These are phyloP conservation scores for Bipolaris bicolor DNA, from an alignment of 2,329 filamentous ascomycete species.

Conservation along the genomic window DNA sequence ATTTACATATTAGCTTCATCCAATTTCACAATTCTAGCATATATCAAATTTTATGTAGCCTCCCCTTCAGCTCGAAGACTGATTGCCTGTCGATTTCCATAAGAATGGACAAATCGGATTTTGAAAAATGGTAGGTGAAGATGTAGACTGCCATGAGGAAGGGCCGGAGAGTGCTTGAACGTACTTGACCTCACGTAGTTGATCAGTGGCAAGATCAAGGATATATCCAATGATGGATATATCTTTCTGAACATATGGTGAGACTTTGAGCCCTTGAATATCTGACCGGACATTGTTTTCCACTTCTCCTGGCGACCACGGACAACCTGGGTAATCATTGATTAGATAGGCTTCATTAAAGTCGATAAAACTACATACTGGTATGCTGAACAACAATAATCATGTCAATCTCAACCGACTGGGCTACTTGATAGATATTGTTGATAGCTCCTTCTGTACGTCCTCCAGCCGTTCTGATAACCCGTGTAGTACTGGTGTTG, in stretches of 20 bases:
- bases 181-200: slow-evolving; percentile 32
- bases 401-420: slow-evolving; percentile 23
- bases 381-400: slow-evolving; percentile 32
- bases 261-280: slow-evolving; percentile 17
- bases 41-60: background rate
- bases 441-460: slow-evolving; percentile 18
- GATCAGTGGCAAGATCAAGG: slow-evolving; percentile 19
- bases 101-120: background rate
- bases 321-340: slow-evolving; percentile 15
- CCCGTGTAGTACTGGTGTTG: slow-evolving; percentile 18
- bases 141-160: background rate
- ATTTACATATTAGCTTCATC: slow-evolving; percentile 8
- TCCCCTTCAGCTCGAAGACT: background rate
- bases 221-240: slow-evolving; percentile 31
- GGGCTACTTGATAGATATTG: slow-evolving; percentile 21
- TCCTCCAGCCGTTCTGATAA: slow-evolving; percentile 24
- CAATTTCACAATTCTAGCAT: background rate
- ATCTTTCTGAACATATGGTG: slow-evolving; percentile 20
- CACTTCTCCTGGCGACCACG: slow-evolving; percentile 10
- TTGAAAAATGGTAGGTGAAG: background rate
- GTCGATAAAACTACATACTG: slow-evolving; percentile 8
- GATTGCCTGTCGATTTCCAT: background rate
- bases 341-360: background rate
- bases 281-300: slow-evolving; percentile 24
- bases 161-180: background rate